Base-by-base conservation (phyloP, 306 rosid species). In the Bauhinia variegata region DNA sequence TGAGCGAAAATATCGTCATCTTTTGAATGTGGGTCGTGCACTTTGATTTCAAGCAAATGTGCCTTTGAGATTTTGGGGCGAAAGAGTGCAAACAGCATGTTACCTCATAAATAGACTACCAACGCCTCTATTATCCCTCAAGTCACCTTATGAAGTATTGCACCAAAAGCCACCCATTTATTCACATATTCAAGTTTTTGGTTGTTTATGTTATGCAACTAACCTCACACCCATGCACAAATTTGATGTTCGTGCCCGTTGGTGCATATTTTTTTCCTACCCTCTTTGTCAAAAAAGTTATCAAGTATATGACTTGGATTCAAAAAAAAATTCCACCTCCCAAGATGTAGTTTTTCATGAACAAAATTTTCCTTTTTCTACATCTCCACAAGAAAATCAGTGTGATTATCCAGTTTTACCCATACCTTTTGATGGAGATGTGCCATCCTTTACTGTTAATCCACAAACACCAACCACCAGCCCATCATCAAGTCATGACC, bases 71-170 rank as follows among this genome's bases (percentile, higher is more conserved):
- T 54, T 4, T 1, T n/a, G 18, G 72, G 39, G 42, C 2, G 44
- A 68, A 15, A 41, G 55, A 6, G 12, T 68, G 4, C 32, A 41
- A 8, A 41, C n/a, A 5, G 2, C 33, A 0, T 14, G 41, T 8
- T 68, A 54, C 11, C 73, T 54, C 3, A 68, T 42, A 3, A 68
- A 68, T 3, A 7, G 34, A 2, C 1, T 39, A 2, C 44, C 10
- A 1, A 68, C 19, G 11, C 54, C 46, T 1, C 0, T 54, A 8
- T 8, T 67, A 1, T 53, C 30, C 5, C 38, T 12, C 6, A 67
- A 67, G 53, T 19, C 53, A 4, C 41, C 62, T 13, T 67, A 51
- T 51, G 61, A 66, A 32, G 18, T 51, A 1, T 0, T 66, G 4
- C 37, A 18, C 14, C 5, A 1, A 5, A 3, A 9, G 0, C 7